phyloP scores from a whole-genome alignment of 768 basidiomycete genomes.

The Dentipellis sp. region DNA sequence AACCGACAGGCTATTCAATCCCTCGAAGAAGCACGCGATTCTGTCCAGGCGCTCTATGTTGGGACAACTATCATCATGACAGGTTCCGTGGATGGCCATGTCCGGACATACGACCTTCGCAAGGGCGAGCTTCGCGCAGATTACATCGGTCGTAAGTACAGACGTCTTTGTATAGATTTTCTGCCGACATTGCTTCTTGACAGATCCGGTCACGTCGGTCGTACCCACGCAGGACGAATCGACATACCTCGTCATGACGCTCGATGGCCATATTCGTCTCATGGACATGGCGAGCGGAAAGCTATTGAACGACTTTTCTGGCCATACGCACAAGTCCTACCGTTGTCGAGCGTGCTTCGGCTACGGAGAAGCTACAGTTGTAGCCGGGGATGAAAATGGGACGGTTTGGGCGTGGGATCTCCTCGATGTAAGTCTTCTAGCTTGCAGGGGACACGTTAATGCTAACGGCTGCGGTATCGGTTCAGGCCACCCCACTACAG shows the following conservation, averaged over 20 bases:
- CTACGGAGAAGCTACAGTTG: conserved; percentile 68
- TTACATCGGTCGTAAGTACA: conserved; percentile 75
- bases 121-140: conserved; percentile 87
- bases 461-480: background rate
- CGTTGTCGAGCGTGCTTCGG: conserved; percentile 78
- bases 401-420: conserved; percentile 90
- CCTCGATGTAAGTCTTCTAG: conserved; percentile 55
- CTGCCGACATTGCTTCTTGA: background rate
- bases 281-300: conserved; percentile 81
- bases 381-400: conserved; percentile 89
- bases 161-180: background rate
- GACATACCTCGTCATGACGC: conserved; percentile 72
- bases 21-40: conserved; percentile 81
- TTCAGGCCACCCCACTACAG: conserved; percentile 58
- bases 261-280: conserved; percentile 79
- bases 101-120: conserved; percentile 91
- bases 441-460: background rate
- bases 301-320: conserved; percentile 76
- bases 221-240: conserved; percentile 71
- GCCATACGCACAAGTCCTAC: conserved; percentile 68
- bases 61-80: conserved; percentile 58
- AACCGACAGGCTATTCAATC: conserved; percentile 83
- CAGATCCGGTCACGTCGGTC: conserved; percentile 84
- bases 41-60: conserved; percentile 72
- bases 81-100: conserved; percentile 86